A percentile compares a stretch with the other conserved stretches of the same genome.
phyloP scores from a whole-genome alignment of 768 basidiomycete species.

The Tricholoma sp. region DNA sequence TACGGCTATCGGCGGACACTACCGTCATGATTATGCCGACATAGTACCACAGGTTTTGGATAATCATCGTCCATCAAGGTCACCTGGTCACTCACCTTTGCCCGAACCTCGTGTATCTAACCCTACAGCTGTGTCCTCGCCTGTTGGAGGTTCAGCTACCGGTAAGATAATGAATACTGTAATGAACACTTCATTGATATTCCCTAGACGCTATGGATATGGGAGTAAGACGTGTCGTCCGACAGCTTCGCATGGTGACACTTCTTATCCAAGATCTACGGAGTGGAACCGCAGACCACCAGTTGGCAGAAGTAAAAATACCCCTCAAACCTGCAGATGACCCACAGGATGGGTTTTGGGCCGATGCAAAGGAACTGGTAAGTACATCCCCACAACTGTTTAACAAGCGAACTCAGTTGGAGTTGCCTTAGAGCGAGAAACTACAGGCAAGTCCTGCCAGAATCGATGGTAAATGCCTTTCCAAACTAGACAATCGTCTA shows the following conservation, averaged over 20 bases:
- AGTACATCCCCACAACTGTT: constrained; percentile 10
- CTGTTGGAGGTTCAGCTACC: background rate
- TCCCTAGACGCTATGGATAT: constrained; percentile 1
- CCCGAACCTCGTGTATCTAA: background rate
- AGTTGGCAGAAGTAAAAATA: constrained; percentile 62
- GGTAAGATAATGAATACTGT: background rate
- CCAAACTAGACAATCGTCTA: background rate
- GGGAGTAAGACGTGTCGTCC: constrained; percentile 10
- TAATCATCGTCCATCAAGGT: background rate
- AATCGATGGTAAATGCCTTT: constrained; percentile 54
- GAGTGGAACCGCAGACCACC: constrained; percentile 45
- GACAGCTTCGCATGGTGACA: constrained; percentile 50
- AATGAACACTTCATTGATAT: background rate
- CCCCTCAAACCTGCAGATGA: constrained; percentile 45
- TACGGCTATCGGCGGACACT: constrained; percentile 15
- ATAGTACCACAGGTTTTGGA: background rate
- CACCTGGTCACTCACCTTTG: background rate
- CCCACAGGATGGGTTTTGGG: constrained; percentile 61
- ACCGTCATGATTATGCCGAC: constrained; percentile 30
- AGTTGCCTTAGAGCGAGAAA: constrained; percentile 33
- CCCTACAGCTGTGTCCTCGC: background rate
- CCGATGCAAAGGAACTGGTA: constrained; percentile 59
- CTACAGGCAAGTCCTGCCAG: constrained; percentile 59
- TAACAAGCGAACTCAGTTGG: background rate
- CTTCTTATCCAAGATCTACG: constrained; percentile 63